Conservation (phyloP, 2,329 filamentous ascomycete species). For the Aspergillus novoparasiticus region DNA sequence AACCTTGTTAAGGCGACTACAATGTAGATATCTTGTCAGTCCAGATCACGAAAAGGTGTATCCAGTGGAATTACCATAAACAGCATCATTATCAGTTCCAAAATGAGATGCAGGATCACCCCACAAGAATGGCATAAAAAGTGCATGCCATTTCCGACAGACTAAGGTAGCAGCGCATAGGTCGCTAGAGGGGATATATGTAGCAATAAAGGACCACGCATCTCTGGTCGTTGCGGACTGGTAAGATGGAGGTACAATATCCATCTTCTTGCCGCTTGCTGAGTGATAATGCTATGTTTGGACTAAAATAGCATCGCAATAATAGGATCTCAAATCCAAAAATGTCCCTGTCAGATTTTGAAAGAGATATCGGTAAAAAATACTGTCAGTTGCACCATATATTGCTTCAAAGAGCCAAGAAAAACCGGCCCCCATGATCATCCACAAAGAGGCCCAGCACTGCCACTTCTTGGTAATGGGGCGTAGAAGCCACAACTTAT, state of each 20-base stretch:
- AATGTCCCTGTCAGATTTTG: neutral
- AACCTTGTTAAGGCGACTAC: conserved; percentile 62
- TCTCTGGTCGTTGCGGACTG: conserved; percentile 58
- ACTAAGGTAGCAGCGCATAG: conserved; percentile 60
- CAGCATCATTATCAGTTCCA: conserved; percentile 60
- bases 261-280: conserved; percentile 44
- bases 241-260: conserved; percentile 63
- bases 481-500: neutral
- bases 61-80: conserved; percentile 50
- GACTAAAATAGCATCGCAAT: neutral
- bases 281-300: neutral
- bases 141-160: conserved; percentile 58
- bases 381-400: neutral
- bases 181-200: conserved; percentile 58
- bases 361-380: neutral
- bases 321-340: neutral
- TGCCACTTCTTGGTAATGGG: neutral
- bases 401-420: conserved; percentile 3
- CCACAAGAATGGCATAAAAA: conserved; percentile 64
- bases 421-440: neutral
- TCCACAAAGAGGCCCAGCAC: neutral
- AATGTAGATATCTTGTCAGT: conserved; percentile 15
- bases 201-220: conserved; percentile 58
- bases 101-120: conserved; percentile 66
- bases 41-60: neutral